Percentiles rank a stretch among this genome's conserved stretches.
Evolutionary conservation across 768 basidiomycete genomes (phyloP).

Genomic region (Phylloporus sp.): DNA sequence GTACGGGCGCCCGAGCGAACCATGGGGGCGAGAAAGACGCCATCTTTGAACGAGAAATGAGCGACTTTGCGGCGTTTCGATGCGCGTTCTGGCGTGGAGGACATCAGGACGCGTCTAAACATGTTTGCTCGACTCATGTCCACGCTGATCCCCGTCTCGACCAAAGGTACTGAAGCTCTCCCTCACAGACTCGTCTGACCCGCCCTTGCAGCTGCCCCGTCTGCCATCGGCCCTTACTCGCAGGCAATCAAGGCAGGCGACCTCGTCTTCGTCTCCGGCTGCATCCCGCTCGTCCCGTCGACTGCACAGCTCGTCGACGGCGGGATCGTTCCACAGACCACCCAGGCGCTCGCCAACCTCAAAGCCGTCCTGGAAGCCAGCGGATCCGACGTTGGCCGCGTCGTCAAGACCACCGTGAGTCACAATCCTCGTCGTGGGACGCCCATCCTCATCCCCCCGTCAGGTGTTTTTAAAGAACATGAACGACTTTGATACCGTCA

Average conservation of each 20-base stretch:
- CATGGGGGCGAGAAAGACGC: constrained; percentile 97
- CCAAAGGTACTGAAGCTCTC: constrained; percentile 25
- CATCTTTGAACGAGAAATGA: constrained; percentile 79
- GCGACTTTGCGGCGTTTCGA: constrained; percentile 53
- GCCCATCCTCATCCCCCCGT: background rate
- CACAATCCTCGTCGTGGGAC: background rate
- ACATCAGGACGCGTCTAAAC: too few species aligned
- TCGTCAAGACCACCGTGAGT: constrained; percentile 88
- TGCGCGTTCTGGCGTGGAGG: constrained; percentile 16
- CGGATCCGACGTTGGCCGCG: constrained; percentile 70
- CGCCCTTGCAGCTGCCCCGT: constrained; percentile 53
- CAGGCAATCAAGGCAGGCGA: constrained; percentile 82
- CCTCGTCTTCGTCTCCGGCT: constrained; percentile 86
- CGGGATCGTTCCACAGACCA: constrained; percentile 43
- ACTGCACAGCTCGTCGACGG: constrained; percentile 43
- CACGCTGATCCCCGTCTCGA: constrained; percentile 28
- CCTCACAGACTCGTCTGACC: background rate
- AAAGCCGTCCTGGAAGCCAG: constrained; percentile 77
- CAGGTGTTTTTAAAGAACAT: constrained; percentile 91
- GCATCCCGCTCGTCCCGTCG: constrained; percentile 74
- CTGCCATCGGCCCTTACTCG: constrained; percentile 82
- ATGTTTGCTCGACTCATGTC: background rate
- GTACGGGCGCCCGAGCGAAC: constrained; percentile 86
- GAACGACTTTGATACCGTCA: constrained; percentile 83
- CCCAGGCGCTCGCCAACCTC: constrained; percentile 84